Base-by-base conservation (phyloP, 202 grass and related monocot genomes). In the Panicum hallii region DNA sequence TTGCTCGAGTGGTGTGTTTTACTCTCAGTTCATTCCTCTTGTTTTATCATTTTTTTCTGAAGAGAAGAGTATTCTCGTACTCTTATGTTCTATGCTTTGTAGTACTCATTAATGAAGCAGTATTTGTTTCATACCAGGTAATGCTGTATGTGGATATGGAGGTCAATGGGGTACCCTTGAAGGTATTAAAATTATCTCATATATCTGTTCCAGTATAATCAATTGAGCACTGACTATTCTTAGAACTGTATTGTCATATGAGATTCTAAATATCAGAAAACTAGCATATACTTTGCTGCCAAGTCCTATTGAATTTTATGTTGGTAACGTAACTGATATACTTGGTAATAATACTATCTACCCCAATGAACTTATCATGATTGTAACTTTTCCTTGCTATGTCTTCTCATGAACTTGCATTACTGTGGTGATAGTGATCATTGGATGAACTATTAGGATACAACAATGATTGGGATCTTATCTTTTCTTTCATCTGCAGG, bases 111-210 rank as follows among this genome's bases (percentile, higher is more conserved):
- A 88, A 83, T 67, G 52, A 72, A 52, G 43, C 36, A 41, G 16
- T 30, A 20, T 83, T 86, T 83, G 81, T 79, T 63, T 71, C 20
- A 26, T 77, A 67, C 68, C 58, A 99, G 96, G 91, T 99, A 86
- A 99, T 99, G 96, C 60, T 99, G 60, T 99, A 99, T 79, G 96
- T 99, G 45, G 96, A 99, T 88, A 99, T 99, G 96, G 96, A 99
- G 89, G 96, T 99, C 79, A 99, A 99, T 70, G 96, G 96, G 75
- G 90, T 99, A 79, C 91, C 96, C 88, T 83, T 99, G 75, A 99
- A 99, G 93, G 96, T 99, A 95, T 77, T 77, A 43, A 54, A 70
- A 62, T 68, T 82, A 67, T 78, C 43, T 62, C 50, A 70, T 70
- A 20, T 79, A 79, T 55, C 38, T 71, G 22, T 83, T 86, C 41